Evolutionary conservation across 345 rosid species (phyloP), one percentile per base, ranked within the genome.

Genomic region (Moricandia moricandioides): DNA sequence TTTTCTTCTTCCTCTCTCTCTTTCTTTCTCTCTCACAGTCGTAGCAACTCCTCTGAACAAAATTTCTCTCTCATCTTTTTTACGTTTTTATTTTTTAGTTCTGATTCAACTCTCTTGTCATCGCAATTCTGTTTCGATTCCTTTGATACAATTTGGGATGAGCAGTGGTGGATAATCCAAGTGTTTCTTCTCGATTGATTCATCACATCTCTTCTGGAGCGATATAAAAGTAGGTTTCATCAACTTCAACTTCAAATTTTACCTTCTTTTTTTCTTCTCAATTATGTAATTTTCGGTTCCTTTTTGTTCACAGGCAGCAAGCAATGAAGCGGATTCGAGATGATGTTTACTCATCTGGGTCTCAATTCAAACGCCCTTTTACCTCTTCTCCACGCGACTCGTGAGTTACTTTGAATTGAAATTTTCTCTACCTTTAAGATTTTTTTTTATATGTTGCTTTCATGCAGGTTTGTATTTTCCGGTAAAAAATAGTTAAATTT

Each of bases 311-410:
- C 17, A 45, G 8, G 78, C 71, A 85, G 90, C 54, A 61, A 85
- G 90, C 54, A 61, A 95, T 92, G 97, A 92, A 92, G 87, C 85
- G 97, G 75, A 83, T 74, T 65, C 76, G 93, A 55, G 99, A 90
- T 4, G 97, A 90, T 70, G 70, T 79, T 2, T 86, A 82, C 71
- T 77, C 82, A 61, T 75, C 82, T 14, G 89, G 85, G 62, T 77
- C 92, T 57, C 97, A 90, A 85, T 89, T 89, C 67, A 90, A 89
- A 74, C 91, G 97, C n/a, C 89, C 96, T 35, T 81, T 87, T 68
- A 77, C 79, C 61, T 79, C 96, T 34, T 84, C 95, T n/a, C 88
- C 89, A 39, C 92, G 83, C 18, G 98, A 93, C 81, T 86, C 92
- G 97, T 94, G 67, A 89, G 92, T 78, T 54, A 4, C 52, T 45